These are phyloP conservation scores for Pseudognaphalium luteoalbum DNA, from an alignment of 129 eudicot genomes.

Conservation along the genomic window DNA sequence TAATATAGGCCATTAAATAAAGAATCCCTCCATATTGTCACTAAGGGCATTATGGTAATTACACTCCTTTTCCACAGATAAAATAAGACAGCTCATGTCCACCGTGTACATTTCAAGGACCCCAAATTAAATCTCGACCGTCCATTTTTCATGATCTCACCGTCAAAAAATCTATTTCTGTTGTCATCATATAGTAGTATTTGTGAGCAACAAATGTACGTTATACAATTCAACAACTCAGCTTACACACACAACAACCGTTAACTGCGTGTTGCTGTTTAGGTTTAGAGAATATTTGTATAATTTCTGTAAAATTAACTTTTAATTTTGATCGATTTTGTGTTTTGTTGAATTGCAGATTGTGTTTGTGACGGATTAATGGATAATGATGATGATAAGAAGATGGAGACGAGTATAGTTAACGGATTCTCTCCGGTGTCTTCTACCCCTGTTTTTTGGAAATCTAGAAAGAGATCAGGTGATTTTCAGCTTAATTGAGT, in stretches of 20 bases:
- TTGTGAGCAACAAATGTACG: conserved; percentile 36
- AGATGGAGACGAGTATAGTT: conserved; percentile 38
- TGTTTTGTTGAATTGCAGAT: conserved; percentile 18
- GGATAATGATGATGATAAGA: conserved; percentile 48
- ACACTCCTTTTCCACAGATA: background rate
- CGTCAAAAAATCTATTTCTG: too few relatives aligned
- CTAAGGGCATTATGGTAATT: too few relatives aligned
- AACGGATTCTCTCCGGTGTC: conserved; percentile 68
- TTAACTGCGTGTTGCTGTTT: background rate
- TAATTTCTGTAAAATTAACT: background rate
- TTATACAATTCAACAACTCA: conserved; percentile 33
- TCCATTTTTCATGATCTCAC: conserved; percentile 24
- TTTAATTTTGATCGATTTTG: conserved; percentile 19
- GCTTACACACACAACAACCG: conserved; percentile 11
- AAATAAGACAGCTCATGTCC: conserved; percentile 27
- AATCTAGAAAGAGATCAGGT: conserved; percentile 85
- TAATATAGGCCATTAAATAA: too few relatives aligned
- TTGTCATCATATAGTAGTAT: conserved; percentile 30
- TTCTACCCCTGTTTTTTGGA: conserved; percentile 81
- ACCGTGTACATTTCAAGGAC: conserved; percentile 28
- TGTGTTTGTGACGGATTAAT: conserved; percentile 27
- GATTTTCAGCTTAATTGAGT: background rate
- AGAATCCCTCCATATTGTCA: too few relatives aligned
- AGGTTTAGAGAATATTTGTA: background rate
- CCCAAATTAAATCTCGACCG: conserved; percentile 23